A percentile compares a stretch with the other conserved stretches of the same genome.
Conservation (phyloP, 2,329 filamentous ascomycete species). For the Neonectria coccinea region DNA sequence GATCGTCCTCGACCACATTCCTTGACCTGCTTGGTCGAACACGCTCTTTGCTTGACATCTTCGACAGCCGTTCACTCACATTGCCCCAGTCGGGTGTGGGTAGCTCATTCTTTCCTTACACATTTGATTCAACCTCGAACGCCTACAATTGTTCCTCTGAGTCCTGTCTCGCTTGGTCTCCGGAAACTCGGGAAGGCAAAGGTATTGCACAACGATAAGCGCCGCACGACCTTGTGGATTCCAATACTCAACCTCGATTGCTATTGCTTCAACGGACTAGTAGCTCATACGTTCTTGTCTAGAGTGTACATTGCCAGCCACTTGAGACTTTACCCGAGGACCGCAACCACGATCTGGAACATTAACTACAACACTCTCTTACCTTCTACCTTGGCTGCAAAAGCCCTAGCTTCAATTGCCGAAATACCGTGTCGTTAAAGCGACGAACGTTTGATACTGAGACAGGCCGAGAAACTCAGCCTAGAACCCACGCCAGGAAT, state of each 20-base stretch:
- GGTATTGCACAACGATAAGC: conserved; percentile 21
- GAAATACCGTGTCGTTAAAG: conserved; percentile 25
- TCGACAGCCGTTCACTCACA: conserved; percentile 5
- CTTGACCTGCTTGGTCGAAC: conserved; percentile 35
- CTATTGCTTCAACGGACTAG: conserved; percentile 18
- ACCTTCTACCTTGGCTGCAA: conserved; percentile 19
- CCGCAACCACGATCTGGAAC: not conserved
- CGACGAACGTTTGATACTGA: conserved; percentile 40
- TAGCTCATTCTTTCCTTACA: conserved; percentile 16
- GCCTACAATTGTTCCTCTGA: not conserved
- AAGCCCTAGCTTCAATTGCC: conserved; percentile 18
- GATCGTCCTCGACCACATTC: conserved; percentile 37
- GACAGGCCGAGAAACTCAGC: conserved; percentile 36
- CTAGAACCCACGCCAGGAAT: conserved; percentile 18
- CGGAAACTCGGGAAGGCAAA: conserved; percentile 22
- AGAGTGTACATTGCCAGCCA: conserved; percentile 23
- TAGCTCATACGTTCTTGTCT: conserved; percentile 31
- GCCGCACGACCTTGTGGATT: conserved; percentile 25
- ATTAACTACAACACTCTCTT: not conserved
- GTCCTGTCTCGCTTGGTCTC: conserved; percentile 10
- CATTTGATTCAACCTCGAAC: conserved; percentile 13
- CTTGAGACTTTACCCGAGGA: conserved; percentile 14
- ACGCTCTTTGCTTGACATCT: conserved; percentile 25
- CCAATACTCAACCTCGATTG: conserved; percentile 14
- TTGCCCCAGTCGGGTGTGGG: not conserved